Evolutionary conservation across 129 eudicot species (phyloP).

Genomic region (Escallonia herrerae): DNA sequence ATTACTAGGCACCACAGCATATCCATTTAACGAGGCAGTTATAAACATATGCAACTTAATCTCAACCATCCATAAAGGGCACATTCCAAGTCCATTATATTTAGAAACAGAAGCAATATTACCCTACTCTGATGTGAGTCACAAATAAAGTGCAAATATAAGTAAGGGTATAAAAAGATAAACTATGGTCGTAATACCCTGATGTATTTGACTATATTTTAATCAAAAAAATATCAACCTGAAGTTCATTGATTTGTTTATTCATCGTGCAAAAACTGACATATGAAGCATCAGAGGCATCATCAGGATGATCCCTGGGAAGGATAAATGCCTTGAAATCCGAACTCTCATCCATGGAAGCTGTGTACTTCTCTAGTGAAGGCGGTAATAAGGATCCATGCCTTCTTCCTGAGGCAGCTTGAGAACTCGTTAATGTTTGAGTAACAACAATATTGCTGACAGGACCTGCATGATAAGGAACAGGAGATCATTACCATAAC

Average conservation of each 20-base stretch:
- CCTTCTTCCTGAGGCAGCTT: conserved; percentile 31
- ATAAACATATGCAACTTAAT: too few relatives aligned
- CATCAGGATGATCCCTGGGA: conserved; percentile 19
- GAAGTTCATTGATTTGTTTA: conserved; percentile 70
- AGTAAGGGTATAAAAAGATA: too few relatives aligned
- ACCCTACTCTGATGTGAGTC: too few relatives aligned
- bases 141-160: too few relatives aligned
- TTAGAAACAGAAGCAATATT: too few relatives aligned
- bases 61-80: too few relatives aligned
- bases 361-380: conserved; percentile 65
- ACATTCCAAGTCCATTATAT: too few relatives aligned
- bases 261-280: conserved; percentile 45
- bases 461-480: conserved; percentile 43
- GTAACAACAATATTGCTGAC: conserved; percentile 70
- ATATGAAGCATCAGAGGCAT: conserved; percentile 32
- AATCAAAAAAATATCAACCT: conserved; percentile 35
- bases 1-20: too few relatives aligned
- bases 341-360: conserved; percentile 41
- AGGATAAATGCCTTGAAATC: conserved; percentile 43
- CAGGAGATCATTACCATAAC: too few relatives aligned
- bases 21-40: too few relatives aligned
- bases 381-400: conserved; percentile 47
- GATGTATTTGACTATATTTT: not conserved
- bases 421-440: conserved; percentile 33
- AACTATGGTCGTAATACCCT: too few relatives aligned